Percentiles rank a stretch among this genome's conserved stretches.
These are phyloP conservation scores for Sclerotinia borealis DNA, from an alignment of 2,329 filamentous ascomycete species.

Conservation along the genomic window DNA sequence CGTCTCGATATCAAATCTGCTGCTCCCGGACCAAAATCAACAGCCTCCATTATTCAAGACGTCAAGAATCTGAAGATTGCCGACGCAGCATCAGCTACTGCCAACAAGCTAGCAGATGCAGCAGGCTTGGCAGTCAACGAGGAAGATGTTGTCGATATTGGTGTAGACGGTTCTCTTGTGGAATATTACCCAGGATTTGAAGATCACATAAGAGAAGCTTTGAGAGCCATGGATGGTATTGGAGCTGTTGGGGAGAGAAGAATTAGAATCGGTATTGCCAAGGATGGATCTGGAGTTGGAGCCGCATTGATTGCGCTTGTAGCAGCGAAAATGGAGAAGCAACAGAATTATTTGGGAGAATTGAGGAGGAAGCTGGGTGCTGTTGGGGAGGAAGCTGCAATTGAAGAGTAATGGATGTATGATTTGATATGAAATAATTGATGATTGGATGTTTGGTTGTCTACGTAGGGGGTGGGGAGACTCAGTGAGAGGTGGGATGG, in stretches of 20 bases:
- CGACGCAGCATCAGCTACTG: conserved; percentile 24
- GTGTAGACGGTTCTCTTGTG: conserved; percentile 88
- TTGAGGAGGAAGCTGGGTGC: background rate
- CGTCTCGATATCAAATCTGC: conserved; percentile 46
- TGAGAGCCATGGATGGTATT: conserved; percentile 70
- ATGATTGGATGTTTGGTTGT: background rate
- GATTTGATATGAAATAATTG: conserved; percentile 1
- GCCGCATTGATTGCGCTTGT: conserved; percentile 92
- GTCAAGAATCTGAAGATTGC: conserved; percentile 25
- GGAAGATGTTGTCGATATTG: conserved; percentile 76
- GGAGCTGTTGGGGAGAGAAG: conserved; percentile 73
- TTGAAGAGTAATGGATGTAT: background rate
- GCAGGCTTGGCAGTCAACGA: conserved; percentile 26
- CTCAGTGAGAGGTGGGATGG: too few relatives aligned
- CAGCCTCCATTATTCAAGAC: conserved; percentile 25
- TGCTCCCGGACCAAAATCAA: conserved; percentile 20
- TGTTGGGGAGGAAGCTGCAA: background rate
- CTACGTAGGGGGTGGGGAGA: background rate
- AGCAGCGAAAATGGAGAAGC: conserved; percentile 52
- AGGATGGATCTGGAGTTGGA: conserved; percentile 93
- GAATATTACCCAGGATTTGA: conserved; percentile 95
- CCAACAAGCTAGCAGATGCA: conserved; percentile 26
- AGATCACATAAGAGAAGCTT: conserved; percentile 76
- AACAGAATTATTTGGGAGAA: conserved; percentile 19
- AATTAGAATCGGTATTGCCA: conserved; percentile 91